Base-by-base conservation (phyloP, 129 eudicot species). In the Escallonia herrerae region DNA sequence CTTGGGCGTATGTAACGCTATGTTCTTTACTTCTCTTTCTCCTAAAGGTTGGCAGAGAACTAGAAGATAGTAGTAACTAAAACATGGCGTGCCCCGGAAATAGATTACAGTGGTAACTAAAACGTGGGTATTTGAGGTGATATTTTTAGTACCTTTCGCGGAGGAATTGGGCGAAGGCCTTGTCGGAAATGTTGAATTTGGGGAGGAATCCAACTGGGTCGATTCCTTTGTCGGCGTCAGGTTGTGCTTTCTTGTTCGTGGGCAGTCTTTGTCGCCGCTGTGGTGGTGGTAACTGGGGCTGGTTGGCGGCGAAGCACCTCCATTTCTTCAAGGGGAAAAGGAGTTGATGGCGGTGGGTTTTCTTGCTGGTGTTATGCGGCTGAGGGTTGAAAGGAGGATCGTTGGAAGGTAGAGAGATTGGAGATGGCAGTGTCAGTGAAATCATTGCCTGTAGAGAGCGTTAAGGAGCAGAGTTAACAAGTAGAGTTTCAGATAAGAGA, bases 121-220 rank as follows among this genome's bases (percentile, higher is more conserved):
- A 22, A 22, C 33, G 33, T 22, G 33, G 33, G 33, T 22, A 22
- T 22, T 22, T 22, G 33, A 22, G 33, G 33, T 22, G 33, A 22
- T 22, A 22, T 22, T 22, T 22, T 22, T 12, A 38, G 38, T 15
- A 93, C 99, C 99, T 86, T 74, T 93, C 96, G 6, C 99, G 96
- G 57, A 93, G 96, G 63, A 83, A 93, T 58, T 85, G 91, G 14
- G 89, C 83, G 69, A 93, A 89, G 38, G 82, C 91, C 64, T 86
- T 93, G 64, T 89, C 69, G 13, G 91, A 51, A 76, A 93, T 84
- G 48, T 84, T 89, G 56, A 62, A 66, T 51, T 82, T 89, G 49
- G 81, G 45, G 50, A 93, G 89, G 68, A 93, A 88, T 4, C 99
- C 96, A 78, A 83, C 96, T 10, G 99, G 99, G 76, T 93, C 91